These are phyloP conservation scores for Phytophthora capsici DNA, from an alignment of 352 stramenopile species.

Conservation along the genomic window DNA sequence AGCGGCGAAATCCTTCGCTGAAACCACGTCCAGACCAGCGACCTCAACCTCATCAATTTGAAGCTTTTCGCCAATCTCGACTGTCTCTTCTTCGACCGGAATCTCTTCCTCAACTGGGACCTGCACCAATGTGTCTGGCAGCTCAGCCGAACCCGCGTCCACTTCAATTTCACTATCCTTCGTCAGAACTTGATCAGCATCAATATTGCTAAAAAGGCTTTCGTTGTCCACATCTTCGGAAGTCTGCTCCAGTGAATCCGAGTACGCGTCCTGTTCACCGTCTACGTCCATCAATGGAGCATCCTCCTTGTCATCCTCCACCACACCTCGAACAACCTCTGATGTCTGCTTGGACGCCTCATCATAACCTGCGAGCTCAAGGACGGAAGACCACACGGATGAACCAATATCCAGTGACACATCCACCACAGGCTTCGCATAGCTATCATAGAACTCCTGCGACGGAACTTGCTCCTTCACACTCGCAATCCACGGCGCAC, in stretches of 20 bases:
- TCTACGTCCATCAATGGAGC: constrained; percentile 2
- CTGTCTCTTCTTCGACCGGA: not conserved
- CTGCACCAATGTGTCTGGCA: constrained; percentile 1
- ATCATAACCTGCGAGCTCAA: constrained; percentile 26
- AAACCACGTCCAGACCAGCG: not conserved
- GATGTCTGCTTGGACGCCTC: constrained; percentile 6
- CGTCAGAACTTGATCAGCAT: not conserved
- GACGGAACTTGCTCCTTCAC: constrained; percentile 45
- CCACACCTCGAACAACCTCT: not conserved
- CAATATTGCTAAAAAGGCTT: not conserved
- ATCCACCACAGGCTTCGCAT: constrained; percentile 49
- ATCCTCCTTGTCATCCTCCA: constrained; percentile 3
- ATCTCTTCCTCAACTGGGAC: constrained; percentile 1
- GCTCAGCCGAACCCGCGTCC: not conserved
- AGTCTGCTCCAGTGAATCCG: constrained; percentile 4
- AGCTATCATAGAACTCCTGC: constrained; percentile 40
- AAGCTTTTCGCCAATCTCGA: not conserved
- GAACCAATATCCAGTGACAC: constrained; percentile 29
- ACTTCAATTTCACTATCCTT: constrained; percentile 12
- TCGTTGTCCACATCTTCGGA: constrained; percentile 16
- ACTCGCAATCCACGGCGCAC: constrained; percentile 35
- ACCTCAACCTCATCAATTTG: constrained; percentile 1
- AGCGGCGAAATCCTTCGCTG: not conserved
- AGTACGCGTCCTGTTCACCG: not conserved
- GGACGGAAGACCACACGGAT: constrained; percentile 38